A percentile compares a stretch with the other conserved stretches of the same genome.
These are phyloP conservation scores for Funneliformis caledonium DNA, from an alignment of 371 early-diverging fungal genomes.

Conservation along the genomic window DNA sequence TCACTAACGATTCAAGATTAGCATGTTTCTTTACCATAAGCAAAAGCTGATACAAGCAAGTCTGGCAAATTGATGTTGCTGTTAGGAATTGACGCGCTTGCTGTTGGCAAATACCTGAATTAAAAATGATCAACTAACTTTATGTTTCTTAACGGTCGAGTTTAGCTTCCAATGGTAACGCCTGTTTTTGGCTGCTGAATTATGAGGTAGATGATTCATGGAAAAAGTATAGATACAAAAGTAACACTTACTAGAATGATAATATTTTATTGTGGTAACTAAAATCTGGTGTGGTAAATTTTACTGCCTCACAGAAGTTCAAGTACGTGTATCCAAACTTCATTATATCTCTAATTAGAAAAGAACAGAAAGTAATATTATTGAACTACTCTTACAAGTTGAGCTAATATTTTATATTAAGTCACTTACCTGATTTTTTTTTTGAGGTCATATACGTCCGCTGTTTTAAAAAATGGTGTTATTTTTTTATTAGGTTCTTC, in stretches of 20 bases:
- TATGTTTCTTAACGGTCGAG: conserved; percentile 3
- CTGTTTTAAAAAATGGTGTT: conserved; percentile 3
- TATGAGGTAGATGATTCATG: not conserved
- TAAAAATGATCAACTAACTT: not conserved
- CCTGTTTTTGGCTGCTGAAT: not conserved
- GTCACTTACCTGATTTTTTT: not conserved
- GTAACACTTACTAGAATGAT: conserved; percentile 26
- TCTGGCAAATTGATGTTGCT: not conserved
- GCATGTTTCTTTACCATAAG: not conserved
- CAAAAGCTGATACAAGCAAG: conserved; percentile 5
- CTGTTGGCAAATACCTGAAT: not conserved
- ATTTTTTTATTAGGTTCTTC: not conserved
- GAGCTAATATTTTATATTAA: not conserved
- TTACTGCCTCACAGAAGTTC: no score
- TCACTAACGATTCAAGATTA: not conserved
- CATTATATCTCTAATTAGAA: not conserved
- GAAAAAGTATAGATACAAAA: not conserved
- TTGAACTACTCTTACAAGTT: no score
- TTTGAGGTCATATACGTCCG: not conserved
- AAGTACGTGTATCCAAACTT: not conserved
- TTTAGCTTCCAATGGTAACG: not conserved
- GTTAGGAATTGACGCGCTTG: not conserved
- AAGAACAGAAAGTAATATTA: no score
- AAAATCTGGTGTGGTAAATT: not conserved
- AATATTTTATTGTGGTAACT: not conserved